A percentile compares a stretch with the other conserved stretches of the same genome.
Evolutionary conservation across 495 filamentous ascomycete species (phyloP).

Genomic region (Penicillium antarcticum): DNA sequence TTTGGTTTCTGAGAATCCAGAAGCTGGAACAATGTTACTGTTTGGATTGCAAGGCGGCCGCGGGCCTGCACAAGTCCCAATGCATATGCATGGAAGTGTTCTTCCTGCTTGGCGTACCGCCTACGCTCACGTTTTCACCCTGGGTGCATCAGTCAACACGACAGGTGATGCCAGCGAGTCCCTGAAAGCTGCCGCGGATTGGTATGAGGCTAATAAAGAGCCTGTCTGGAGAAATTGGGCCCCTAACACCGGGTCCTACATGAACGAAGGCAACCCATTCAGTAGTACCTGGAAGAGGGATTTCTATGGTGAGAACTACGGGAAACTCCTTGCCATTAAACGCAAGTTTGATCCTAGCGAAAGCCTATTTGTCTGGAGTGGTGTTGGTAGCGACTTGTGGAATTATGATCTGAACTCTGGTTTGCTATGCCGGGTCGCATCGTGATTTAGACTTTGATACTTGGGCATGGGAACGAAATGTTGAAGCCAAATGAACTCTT

Average conservation of each 20-base stretch:
- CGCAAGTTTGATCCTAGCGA: slow-evolving; percentile 49
- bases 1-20: neutral
- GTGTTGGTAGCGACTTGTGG: slow-evolving; percentile 24
- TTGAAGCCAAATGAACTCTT: too few relatives aligned
- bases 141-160: slow-evolving; percentile 8
- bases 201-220: slow-evolving; percentile 13
- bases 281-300: slow-evolving; percentile 55
- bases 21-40: slow-evolving; percentile 7
- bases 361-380: slow-evolving; percentile 33
- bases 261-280: slow-evolving; percentile 44
- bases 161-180: slow-evolving; percentile 1
- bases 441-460: too few relatives aligned
- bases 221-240: slow-evolving; percentile 24
- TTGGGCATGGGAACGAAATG: too few relatives aligned
- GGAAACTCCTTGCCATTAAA: slow-evolving; percentile 44
- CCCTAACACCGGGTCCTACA: slow-evolving; percentile 19
- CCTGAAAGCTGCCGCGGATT: neutral
- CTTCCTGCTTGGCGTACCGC: slow-evolving; percentile 19
- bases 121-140: slow-evolving; percentile 15
- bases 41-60: slow-evolving; percentile 22
- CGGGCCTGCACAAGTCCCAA: slow-evolving; percentile 6
- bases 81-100: slow-evolving; percentile 7
- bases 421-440: slow-evolving; percentile 7
- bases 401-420: slow-evolving; percentile 19
- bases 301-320: slow-evolving; percentile 56